Base-by-base conservation (phyloP, 2,329 filamentous ascomycete genomes). In the Fusarium tricinctum region DNA sequence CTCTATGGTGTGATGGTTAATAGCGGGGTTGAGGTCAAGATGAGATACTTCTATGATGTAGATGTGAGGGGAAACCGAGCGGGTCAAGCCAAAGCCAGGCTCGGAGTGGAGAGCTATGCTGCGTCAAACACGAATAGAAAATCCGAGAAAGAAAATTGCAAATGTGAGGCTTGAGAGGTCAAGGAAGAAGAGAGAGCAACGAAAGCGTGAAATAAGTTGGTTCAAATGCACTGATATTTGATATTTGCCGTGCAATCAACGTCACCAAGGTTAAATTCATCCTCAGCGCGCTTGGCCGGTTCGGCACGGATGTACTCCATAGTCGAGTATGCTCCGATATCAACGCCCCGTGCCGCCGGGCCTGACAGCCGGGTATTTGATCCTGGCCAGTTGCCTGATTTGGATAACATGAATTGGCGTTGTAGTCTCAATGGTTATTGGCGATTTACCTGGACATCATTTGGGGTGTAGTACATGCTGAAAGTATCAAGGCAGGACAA, bases 331-430 rank as follows among this genome's bases (percentile, higher is more conserved):
- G 49, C 56, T 52, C 63, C 59, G 64, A 44, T 32, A 57, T 59
- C 60, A 62, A 39, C 47, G 72, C 56, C 26, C 63, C 47, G 72
- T 53, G 23, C 63, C 49, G 58, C 44, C 72, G 72, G 72, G 61
- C 72, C 70, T 74, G 22, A 32, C 45, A 69, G 61, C 72, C 72
- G 72, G 51, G 50, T 22, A 45, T 52, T 32, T 52, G 26, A 45
- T 44, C 49, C 57, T 35, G 45, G 20, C 28, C 23, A 60, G 39
- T 38, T 56, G 42, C 28, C 42, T 43, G 55, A 42, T 52, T 22
- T 20, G 26, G 38, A 28, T 15, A 14, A 13, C 7, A 30, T 45
- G n/a, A 19, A 30, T 33, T 14, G 38, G 30, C 23, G 28, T 19
- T 26, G 17, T 9, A 26, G 20, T 47, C 26, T 22, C 40, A 48